Base-by-base conservation (phyloP, 192 early-diverging fungal species). In the Oehlia diaphana region DNA sequence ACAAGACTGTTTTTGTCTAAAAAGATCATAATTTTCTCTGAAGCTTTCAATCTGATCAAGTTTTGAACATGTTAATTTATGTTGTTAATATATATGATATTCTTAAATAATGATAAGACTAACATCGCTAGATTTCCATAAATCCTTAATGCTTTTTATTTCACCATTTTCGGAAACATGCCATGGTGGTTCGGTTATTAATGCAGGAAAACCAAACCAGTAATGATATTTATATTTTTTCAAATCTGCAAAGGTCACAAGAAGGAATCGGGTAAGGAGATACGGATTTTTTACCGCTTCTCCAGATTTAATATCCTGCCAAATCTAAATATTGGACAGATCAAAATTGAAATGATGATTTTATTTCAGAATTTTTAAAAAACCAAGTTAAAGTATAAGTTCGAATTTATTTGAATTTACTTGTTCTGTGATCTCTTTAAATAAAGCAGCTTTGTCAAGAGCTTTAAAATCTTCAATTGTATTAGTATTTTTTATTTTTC, bases 151-250 rank as follows among this genome's bases (percentile, higher is more conserved):
- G 28, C 9, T 26, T 33, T 39, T 68, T 10, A 49, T 19, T 50
- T 44, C 47, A 16, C 62, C 62, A 35, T 78, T 77, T 13, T 87
- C 81, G 53, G 64, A 83, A 4, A 89, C 62, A 8, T 86, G 79
- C 77, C 83, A 90, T 9, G 95, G 89, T 13, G 86, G 89, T 16
- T 92, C 85, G 0, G 93, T 89, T 33, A 92, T 82, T 16, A 98
- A 82, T 0, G 95, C 96, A 1, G 98, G 98, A 82, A 98, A 98
- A 7, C 91, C 94, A 78, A 96, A 96, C 96, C 96, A 97, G 82
- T 96, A 97, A 82, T 92, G 94, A 82, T 95, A 99, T 79, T 90
- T 92, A 88, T 95, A 98, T 82, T 95, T 95, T 82, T 99, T 99
- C 74, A 99, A 81, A 83, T 99, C 97, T 1, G 97, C 95, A 87